Base-by-base conservation (phyloP, 2,329 filamentous ascomycete genomes). In the Lachnellula subtilissima region DNA sequence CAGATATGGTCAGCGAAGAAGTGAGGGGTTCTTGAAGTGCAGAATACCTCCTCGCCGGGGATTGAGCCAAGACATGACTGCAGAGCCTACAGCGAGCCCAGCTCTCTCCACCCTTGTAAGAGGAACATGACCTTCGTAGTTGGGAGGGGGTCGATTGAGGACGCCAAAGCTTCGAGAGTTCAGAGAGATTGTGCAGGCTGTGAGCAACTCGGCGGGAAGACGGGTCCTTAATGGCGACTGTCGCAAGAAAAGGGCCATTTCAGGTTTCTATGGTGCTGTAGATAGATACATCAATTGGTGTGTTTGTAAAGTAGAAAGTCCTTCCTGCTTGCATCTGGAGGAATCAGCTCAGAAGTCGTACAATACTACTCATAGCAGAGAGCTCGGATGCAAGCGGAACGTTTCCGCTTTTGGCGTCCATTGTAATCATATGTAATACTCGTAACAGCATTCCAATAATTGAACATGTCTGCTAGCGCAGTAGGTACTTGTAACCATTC, bases 61-160 rank as follows among this genome's bases (percentile, higher is more conserved):
- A 67, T 97, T 84, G 3, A 91, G 65, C 50, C 88, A 75, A 36
- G 84, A 83, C 66, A 80, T 77, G 52, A 88, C 70, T 45, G 84
- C 82, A 7, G 85, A 85, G 25, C 84, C 84, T 49, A 87, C 68
- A 47, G 84, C 83, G 48, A 99, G 79, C 17, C 84, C 85, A 57
- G 84, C 80, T 54, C 89, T 86, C 75, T 97, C 94, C 55, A 90
- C 67, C 43, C 75, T 74, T 7, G 88, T 96, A 54, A 99, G 82
- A 37, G 93, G 94, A 35, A 97, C 85, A 82, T 99, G 94, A 73
- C 91, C 91, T 1, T 89, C 85, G 75, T 97, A 97, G 67, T 89
- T 94, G 55, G 91, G 89, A 25, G 83, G 81, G 50, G 93, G 93
- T 6, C 94, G 88, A 72, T 88, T 88, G 65, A 96, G 83, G 60